phyloP scores from a whole-genome alignment of 2,329 filamentous ascomycete genomes.

The Aureobasidium mangrovei region DNA sequence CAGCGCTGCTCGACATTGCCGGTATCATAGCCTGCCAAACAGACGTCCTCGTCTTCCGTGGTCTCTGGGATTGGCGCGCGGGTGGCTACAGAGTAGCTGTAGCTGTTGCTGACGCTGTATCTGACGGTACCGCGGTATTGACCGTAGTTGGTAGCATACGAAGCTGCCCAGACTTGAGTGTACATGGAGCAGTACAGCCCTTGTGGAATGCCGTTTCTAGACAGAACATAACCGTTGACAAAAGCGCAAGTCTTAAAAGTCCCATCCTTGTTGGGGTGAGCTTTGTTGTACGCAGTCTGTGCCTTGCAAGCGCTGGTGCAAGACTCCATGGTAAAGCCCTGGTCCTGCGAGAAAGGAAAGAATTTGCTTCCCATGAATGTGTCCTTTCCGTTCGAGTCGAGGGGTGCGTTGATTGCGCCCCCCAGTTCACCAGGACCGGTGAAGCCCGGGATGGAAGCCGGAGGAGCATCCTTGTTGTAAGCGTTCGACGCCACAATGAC shows the following conservation, averaged over 20 bases:
- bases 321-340: conserved; percentile 8
- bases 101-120: conserved; percentile 16
- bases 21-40: no score
- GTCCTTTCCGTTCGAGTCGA: conserved; percentile 20
- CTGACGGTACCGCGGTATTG: conserved; percentile 14
- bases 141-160: conserved; percentile 19
- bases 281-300: conserved; percentile 21
- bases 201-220: conserved; percentile 28
- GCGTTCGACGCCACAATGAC: conserved; percentile 26
- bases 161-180: conserved; percentile 17
- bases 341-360: conserved; percentile 17
- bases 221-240: conserved; percentile 33
- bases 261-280: conserved; percentile 18
- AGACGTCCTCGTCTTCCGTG: no score
- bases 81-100: not conserved
- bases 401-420: conserved; percentile 22
- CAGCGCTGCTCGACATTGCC: no score
- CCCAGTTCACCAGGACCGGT: conserved; percentile 15
- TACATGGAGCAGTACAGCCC: conserved; percentile 36
- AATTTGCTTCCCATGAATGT: conserved; percentile 23
- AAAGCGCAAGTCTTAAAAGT: conserved; percentile 18
- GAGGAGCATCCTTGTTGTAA: conserved; percentile 20
- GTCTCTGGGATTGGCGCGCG: no score
- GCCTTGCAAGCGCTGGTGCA: conserved; percentile 22
- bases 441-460: conserved; percentile 15